Percentiles rank a stretch among this genome's conserved stretches.
Conservation (phyloP, 345 rosid species). For the Melaleuca quinquenervia region DNA sequence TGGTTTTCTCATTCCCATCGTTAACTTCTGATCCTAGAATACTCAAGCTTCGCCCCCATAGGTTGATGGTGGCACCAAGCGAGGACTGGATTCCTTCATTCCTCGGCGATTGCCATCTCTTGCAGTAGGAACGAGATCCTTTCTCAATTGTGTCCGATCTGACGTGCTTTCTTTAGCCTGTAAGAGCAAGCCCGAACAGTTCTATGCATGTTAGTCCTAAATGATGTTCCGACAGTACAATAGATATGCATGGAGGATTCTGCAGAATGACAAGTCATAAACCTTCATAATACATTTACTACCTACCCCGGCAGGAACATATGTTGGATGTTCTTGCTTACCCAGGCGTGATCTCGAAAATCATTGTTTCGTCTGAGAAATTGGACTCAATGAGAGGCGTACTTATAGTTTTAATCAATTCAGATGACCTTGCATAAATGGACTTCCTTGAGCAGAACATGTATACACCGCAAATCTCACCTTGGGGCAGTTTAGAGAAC, state of each 20-base stretch:
- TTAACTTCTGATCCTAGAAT: neutral
- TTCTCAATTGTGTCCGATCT: neutral
- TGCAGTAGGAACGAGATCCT: neutral
- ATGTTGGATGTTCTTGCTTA: neutral
- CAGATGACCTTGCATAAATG: neutral
- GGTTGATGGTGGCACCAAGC: neutral
- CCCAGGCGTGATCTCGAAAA: neutral
- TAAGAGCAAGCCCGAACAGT: neutral
- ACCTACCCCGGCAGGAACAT: neutral
- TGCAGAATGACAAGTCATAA: neutral
- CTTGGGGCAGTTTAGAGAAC: slow-evolving; percentile 8
- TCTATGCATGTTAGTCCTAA: neutral
- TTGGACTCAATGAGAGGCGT: neutral
- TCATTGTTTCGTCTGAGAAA: neutral
- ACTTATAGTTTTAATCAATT: neutral
- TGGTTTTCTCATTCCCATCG: neutral
- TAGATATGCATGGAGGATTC: neutral
- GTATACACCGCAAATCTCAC: neutral
- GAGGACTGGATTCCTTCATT: neutral
- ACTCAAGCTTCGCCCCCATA: neutral
- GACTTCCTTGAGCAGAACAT: neutral
- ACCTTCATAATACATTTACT: neutral
- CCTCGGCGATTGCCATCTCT: neutral
- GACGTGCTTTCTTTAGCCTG: neutral
- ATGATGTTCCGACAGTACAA: neutral